Evolutionary conservation across 371 early-diverging fungal species (phyloP).

Genomic region (Saksenaea vasiformis): DNA sequence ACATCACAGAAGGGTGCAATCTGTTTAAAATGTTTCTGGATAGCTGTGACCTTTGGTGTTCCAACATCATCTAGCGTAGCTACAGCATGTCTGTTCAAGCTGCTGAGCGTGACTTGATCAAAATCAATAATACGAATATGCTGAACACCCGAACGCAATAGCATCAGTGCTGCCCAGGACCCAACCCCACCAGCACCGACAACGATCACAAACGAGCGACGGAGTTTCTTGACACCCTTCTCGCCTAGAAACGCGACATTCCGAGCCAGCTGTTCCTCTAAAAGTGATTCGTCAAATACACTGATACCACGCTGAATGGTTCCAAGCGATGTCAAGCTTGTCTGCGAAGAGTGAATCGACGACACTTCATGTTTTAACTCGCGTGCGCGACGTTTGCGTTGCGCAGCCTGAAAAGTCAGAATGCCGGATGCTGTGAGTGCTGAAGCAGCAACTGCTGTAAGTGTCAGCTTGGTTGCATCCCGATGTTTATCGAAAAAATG

Average conservation of each 20-base stretch:
- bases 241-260: constrained; percentile 89
- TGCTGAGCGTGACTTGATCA: constrained; percentile 92
- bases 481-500: constrained; percentile 13
- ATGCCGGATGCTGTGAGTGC: constrained; percentile 58
- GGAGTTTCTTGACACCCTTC: constrained; percentile 67
- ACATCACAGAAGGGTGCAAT: constrained; percentile 81
- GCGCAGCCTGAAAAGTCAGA: constrained; percentile 40
- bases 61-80: constrained; percentile 90
- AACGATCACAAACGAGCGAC: constrained; percentile 83
- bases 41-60: constrained; percentile 79
- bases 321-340: constrained; percentile 27
- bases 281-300: constrained; percentile 59
- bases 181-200: constrained; percentile 97
- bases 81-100: constrained; percentile 91
- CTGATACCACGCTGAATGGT: constrained; percentile 12
- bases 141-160: constrained; percentile 87
- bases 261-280: constrained; percentile 84
- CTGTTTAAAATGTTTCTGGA: constrained; percentile 68
- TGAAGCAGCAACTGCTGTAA: constrained; percentile 65
- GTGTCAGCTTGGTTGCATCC: constrained; percentile 25
- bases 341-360: constrained; percentile 7
- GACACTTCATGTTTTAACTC: constrained; percentile 15
- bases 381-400: constrained; percentile 40
- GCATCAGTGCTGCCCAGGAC: constrained; percentile 89
- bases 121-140: constrained; percentile 92